Evolutionary conservation across 225 moss, liverwort and hornwort species (phyloP), one percentile per base, ranked within the genome.

Genomic region (Thuidium tamariscinum): DNA sequence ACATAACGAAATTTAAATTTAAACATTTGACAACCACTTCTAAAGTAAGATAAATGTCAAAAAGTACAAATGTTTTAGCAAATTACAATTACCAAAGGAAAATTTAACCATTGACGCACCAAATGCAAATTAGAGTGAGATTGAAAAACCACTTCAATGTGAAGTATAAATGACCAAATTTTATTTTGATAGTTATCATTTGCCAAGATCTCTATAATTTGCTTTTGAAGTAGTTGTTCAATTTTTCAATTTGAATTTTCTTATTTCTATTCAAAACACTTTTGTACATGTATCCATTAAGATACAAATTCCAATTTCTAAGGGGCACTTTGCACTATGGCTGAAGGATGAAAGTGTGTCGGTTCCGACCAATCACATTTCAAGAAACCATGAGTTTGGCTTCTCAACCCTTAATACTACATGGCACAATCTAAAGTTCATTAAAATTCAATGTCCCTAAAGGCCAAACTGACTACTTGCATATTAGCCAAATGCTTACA

Each of bases 21-120:
- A n/a, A 19, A 64, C 2, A n/a, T 19, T 64, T 0, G 1, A 10
- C 34, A 64, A n/a, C 1, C 4, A n/a, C 5, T n/a, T 65, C 10
- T 18, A 64, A 34, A 64, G 0, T 10, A 64, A 64, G 8, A 0
- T 64, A 17, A 18, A n/a, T 9, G 5, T 56, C 1, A 22, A 3
- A 34, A 36, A 20, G 20, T 36, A 64, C 11, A 65, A 20, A 34
- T 5, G 20, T 11, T 5, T 20, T 11, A 0, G 10, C 11, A 66
- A 66, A 20, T 66, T 1, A 66, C 2, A 44, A 9, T 44, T 9
- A 44, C 18, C 19, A 19, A 19, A 19, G n/a, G 3, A 19, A 19
- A 65, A 17, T 17, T 63, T 32, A 9, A 34, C 16, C 9, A 62
- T 32, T 16, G 16, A n/a, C n/a, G n/a, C n/a, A n/a, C 2, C 11